Conservation (phyloP, 768 basidiomycete genomes). For the Chalciporus piperatus region DNA sequence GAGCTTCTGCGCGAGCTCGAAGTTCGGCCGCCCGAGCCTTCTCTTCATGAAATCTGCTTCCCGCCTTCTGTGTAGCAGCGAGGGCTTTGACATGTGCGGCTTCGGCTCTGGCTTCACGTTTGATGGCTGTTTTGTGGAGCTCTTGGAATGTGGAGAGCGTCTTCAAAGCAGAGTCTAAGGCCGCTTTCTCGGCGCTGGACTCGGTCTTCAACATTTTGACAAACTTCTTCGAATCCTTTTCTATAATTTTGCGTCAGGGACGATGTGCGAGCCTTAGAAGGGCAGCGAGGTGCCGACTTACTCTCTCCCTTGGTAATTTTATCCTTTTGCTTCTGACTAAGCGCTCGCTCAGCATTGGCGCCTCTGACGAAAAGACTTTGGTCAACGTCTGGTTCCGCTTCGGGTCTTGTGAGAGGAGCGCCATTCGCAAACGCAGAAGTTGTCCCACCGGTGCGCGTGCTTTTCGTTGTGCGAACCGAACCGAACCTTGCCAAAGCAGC, state of each 20-base stretch:
- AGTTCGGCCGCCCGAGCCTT: constrained; percentile 54
- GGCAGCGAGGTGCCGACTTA: constrained; percentile 26
- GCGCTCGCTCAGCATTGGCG: constrained; percentile 44
- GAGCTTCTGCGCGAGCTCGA: constrained; percentile 45
- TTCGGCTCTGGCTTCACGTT: constrained; percentile 62
- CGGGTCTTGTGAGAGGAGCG: constrained; percentile 50
- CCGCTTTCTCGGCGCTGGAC: constrained; percentile 62
- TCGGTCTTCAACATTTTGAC: constrained; percentile 71
- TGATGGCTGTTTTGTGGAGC: constrained; percentile 65
- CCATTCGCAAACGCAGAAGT: constrained; percentile 48
- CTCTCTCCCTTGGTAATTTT: constrained; percentile 54
- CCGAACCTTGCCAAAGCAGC: constrained; percentile 11
- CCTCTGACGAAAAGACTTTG: constrained; percentile 40
- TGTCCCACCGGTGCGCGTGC: constrained; percentile 12
- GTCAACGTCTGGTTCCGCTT: constrained; percentile 40
- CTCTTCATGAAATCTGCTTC: constrained; percentile 59
- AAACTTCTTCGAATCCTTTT: constrained; percentile 55
- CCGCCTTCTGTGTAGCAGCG: constrained; percentile 57
- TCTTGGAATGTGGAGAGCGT: constrained; percentile 67
- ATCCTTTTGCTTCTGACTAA: constrained; percentile 50
- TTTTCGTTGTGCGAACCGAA: constrained; percentile 24
- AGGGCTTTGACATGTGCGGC: constrained; percentile 51
- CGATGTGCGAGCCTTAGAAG: background rate
- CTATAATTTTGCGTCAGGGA: constrained; percentile 31
- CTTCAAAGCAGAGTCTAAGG: constrained; percentile 56